These are phyloP conservation scores for Globisporangium carolinianum DNA, from an alignment of 352 stramenopile species.

Conservation along the genomic window DNA sequence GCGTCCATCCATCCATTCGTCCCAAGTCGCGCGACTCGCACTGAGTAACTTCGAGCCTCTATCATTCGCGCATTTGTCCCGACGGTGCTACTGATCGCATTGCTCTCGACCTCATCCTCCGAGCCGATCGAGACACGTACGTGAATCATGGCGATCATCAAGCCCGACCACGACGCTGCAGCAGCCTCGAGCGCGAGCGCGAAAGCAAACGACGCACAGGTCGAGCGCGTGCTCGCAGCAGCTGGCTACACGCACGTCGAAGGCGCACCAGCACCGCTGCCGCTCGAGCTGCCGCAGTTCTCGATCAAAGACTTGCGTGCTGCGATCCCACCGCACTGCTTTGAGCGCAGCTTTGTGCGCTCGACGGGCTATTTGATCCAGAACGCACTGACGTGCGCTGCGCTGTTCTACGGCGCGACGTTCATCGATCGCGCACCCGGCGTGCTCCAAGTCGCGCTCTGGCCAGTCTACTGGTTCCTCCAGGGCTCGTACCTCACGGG, in stretches of 20 bases:
- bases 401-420: conserved; percentile 84
- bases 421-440: conserved; percentile 42
- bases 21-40: too few species aligned
- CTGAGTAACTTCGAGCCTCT: too few species aligned
- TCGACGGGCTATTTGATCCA: conserved; percentile 90
- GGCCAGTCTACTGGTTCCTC: conserved; percentile 96
- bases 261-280: conserved; percentile 66
- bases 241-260: conserved; percentile 71
- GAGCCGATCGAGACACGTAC: background rate
- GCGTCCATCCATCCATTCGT: too few species aligned
- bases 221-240: conserved; percentile 41
- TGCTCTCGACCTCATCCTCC: background rate
- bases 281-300: conserved; percentile 79
- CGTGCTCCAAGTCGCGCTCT: conserved; percentile 46
- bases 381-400: conserved; percentile 87
- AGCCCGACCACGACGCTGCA: conserved; percentile 41
- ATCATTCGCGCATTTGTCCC: too few species aligned
- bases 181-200: conserved; percentile 15
- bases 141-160: conserved; percentile 57
- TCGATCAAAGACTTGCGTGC: conserved; percentile 87
- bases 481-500: conserved; percentile 96
- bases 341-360: conserved; percentile 90
- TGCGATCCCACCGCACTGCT: conserved; percentile 93
- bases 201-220: conserved; percentile 10
- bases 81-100: background rate